Conservation (phyloP, 345 rosid species). For the Conringia planisiliqua region DNA sequence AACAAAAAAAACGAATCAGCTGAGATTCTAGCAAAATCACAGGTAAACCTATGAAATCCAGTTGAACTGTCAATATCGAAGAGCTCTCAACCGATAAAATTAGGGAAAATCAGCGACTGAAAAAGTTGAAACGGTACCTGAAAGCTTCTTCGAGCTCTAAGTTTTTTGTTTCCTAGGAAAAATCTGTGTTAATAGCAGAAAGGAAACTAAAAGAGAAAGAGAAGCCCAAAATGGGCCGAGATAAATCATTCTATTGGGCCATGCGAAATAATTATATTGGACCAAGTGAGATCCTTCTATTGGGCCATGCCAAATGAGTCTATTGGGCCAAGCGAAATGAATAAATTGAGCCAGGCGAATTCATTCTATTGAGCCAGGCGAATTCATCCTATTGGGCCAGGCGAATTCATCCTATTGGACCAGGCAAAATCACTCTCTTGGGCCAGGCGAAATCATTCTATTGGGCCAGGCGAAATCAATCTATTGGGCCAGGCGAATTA, state of each 20-base stretch:
- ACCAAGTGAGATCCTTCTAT: too few species aligned
- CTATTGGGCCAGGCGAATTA: too few species aligned
- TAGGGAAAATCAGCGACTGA: background rate
- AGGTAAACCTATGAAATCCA: background rate
- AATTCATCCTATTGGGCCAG: too few species aligned
- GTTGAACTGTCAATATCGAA: background rate
- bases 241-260: background rate
- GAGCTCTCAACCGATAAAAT: background rate
- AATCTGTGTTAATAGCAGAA: background rate
- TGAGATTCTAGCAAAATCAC: background rate
- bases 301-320: too few species aligned
- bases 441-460: too few species aligned
- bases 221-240: background rate
- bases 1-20: background rate
- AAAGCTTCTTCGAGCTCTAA: slow-evolving; percentile 18
- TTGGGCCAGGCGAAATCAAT: too few species aligned
- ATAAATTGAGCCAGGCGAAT: too few species aligned
- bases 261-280: too few species aligned
- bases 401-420: too few species aligned
- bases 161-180: background rate
- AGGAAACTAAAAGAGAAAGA: background rate
- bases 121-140: slow-evolving; percentile 2
- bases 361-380: too few species aligned
- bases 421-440: too few species aligned
- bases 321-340: too few species aligned